Conservation (phyloP, 2,329 filamentous ascomycete genomes). For the Neonectria coccinea region DNA sequence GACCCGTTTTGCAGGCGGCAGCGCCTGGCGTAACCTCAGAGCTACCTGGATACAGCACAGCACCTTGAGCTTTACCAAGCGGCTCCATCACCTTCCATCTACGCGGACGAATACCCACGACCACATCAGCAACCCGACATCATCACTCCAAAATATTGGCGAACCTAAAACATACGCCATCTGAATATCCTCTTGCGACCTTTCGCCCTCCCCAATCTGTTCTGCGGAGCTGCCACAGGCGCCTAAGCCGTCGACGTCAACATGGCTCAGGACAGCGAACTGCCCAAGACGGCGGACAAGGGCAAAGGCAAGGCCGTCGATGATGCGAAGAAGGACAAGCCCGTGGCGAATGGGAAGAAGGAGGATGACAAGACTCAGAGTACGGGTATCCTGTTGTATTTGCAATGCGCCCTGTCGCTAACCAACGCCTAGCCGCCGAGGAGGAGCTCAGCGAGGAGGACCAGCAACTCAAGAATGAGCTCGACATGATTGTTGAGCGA, state of each 20-base stretch:
- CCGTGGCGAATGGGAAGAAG: conserved; percentile 79
- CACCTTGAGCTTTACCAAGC: conserved; percentile 53
- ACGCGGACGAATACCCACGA: conserved; percentile 43
- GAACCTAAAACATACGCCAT: conserved; percentile 22
- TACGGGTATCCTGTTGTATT: conserved; percentile 48
- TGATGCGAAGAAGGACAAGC: conserved; percentile 76
- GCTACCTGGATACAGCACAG: conserved; percentile 47
- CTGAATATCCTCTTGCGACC: conserved; percentile 18
- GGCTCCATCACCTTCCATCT: conserved; percentile 54
- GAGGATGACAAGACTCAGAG: conserved; percentile 73
- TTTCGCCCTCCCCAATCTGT: conserved; percentile 31
- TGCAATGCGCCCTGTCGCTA: conserved; percentile 37
- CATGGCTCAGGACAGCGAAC: conserved; percentile 96
- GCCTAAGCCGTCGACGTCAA: conserved; percentile 54
- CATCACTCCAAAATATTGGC: conserved; percentile 25
- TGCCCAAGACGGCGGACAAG: conserved; percentile 87
- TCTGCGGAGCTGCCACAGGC: conserved; percentile 43
- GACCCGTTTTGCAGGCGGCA: conserved; percentile 55
- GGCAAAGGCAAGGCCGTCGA: conserved; percentile 94
- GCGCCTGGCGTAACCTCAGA: conserved; percentile 60
- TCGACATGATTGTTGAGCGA: conserved; percentile 97
- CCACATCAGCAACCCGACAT: conserved; percentile 36
- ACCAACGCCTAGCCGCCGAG: conserved; percentile 54
- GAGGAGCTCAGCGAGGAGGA: conserved; percentile 98
- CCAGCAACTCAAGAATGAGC: conserved; percentile 96